Conservation (phyloP, 768 basidiomycete species). For the Hydnum rufescens region DNA sequence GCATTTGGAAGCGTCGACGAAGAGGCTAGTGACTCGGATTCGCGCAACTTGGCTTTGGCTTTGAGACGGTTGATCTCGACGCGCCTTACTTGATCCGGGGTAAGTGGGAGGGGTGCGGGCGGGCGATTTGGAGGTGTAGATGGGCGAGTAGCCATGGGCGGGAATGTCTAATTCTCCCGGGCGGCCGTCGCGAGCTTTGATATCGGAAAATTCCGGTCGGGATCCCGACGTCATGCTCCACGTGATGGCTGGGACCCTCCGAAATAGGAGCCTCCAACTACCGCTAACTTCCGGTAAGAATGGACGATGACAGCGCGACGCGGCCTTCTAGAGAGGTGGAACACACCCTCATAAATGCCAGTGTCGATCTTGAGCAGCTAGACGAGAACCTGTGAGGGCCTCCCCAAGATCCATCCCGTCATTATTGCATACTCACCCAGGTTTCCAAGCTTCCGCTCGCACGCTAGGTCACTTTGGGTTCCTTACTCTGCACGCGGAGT, state of each 20-base stretch:
- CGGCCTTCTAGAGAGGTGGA: too few species aligned
- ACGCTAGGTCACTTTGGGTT: constrained; percentile 37
- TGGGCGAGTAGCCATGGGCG: background rate
- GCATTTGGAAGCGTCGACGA: constrained; percentile 35
- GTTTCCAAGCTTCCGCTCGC: constrained; percentile 33
- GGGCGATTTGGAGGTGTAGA: background rate
- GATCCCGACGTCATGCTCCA: too few species aligned
- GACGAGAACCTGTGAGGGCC: constrained; percentile 35
- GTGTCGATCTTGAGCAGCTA: constrained; percentile 59
- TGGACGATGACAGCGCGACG: too few species aligned
- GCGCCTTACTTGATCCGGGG: constrained; percentile 48
- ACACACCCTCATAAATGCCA: constrained; percentile 40
- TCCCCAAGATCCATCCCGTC: background rate
- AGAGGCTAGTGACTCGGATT: constrained; percentile 32
- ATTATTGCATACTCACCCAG: background rate
- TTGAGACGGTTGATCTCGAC: constrained; percentile 63
- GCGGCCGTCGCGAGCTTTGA: too few species aligned
- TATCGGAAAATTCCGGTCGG: too few species aligned
- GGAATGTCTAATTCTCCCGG: background rate
- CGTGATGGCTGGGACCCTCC: too few species aligned
- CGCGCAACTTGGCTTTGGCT: constrained; percentile 61
- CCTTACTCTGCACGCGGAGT: constrained; percentile 48
- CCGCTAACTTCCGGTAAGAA: background rate
- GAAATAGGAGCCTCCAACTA: too few species aligned
- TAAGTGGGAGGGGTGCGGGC: constrained; percentile 18